Percentiles rank a stretch among this genome's conserved stretches.
Conservation (phyloP, 192 early-diverging fungal species). For the Mortierella hygrophila region DNA sequence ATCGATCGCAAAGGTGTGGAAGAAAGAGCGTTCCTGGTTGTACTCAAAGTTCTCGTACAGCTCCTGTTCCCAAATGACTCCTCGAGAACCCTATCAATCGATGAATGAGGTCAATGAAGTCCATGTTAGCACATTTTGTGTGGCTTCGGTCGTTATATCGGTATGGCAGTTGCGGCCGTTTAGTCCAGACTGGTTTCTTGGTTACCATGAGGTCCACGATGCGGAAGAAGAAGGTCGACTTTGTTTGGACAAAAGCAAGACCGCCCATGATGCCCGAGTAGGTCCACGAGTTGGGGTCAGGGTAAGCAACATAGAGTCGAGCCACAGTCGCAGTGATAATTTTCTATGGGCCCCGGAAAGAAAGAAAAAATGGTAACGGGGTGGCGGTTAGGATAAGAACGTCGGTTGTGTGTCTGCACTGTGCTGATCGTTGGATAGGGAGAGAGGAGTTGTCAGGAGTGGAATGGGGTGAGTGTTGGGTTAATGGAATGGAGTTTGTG, state of each 20-base stretch:
- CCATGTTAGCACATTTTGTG: too few relatives aligned
- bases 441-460: not conserved
- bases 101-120: too few relatives aligned
- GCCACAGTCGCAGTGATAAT: slow-evolving; percentile 83
- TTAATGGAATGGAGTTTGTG: too few relatives aligned
- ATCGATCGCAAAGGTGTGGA: slow-evolving; percentile 79
- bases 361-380: not conserved
- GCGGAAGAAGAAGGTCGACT: slow-evolving; percentile 76
- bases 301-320: slow-evolving; percentile 79
- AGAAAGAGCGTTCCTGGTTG: slow-evolving; percentile 70
- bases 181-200: not conserved
- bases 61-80: slow-evolving; percentile 88
- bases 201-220: slow-evolving; percentile 74
- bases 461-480: not conserved
- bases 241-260: slow-evolving; percentile 73
- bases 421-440: not conserved
- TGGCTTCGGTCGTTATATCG: not conserved
- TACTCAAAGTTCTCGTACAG: slow-evolving; percentile 81
- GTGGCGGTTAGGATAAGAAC: not conserved
- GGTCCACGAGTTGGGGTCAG: slow-evolving; percentile 74
- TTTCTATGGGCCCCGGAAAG: slow-evolving; percentile 65
- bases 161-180: not conserved
- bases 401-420: not conserved
- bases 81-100: slow-evolving; percentile 53
- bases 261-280: slow-evolving; percentile 80